Conservation (phyloP, 768 basidiomycete species). For the Krasilnikovozyma curviuscula region DNA sequence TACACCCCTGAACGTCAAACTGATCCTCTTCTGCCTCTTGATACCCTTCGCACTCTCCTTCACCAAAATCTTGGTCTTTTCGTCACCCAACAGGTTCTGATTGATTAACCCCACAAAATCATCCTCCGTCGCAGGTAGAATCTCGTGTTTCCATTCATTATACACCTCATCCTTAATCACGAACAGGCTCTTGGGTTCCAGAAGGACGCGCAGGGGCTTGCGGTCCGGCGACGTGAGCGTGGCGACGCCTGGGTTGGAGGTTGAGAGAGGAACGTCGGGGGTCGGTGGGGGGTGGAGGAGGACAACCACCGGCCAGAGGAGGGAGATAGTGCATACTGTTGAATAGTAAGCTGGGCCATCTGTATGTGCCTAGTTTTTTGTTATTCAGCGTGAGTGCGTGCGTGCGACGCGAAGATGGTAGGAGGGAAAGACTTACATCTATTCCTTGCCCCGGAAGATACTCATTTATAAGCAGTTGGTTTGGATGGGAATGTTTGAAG, state of each 20-base stretch:
- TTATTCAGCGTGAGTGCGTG: background rate
- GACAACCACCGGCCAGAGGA: constrained; percentile 65
- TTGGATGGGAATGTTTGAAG: constrained; percentile 49
- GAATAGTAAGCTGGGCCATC: constrained; percentile 79
- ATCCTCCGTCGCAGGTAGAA: constrained; percentile 41
- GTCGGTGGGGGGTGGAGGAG: constrained; percentile 42
- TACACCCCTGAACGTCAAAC: constrained; percentile 71
- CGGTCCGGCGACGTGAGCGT: background rate
- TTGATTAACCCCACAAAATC: constrained; percentile 32
- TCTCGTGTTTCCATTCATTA: constrained; percentile 59
- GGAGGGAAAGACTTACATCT: constrained; percentile 42
- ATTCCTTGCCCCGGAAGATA: constrained; percentile 85
- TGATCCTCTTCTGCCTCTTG: constrained; percentile 44
- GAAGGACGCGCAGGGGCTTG: constrained; percentile 39
- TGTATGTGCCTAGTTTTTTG: constrained; percentile 56
- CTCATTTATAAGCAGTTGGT: constrained; percentile 71
- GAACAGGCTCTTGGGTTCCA: constrained; percentile 71
- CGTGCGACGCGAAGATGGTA: background rate
- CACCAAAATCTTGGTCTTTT: constrained; percentile 29
- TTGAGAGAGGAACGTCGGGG: constrained; percentile 20
- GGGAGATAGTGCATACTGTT: constrained; percentile 72
- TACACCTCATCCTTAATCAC: constrained; percentile 56
- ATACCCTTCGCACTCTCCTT: constrained; percentile 34
- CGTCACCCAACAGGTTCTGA: constrained; percentile 33
- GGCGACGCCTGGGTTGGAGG: constrained; percentile 6